phyloP scores from a whole-genome alignment of 768 basidiomycete genomes.

The Russula abietina region DNA sequence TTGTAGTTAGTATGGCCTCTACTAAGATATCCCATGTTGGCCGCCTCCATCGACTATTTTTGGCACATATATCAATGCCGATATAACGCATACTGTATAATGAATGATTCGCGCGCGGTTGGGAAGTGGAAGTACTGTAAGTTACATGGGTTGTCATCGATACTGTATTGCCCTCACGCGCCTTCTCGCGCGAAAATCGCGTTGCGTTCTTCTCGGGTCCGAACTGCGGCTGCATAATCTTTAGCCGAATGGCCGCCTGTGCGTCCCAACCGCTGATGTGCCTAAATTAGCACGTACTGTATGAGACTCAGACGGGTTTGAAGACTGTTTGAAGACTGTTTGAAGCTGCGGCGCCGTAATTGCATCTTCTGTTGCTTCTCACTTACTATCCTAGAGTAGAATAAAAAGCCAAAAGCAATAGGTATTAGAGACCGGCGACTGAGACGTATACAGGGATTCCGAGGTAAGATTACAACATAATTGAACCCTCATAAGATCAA shows the following conservation, averaged over 20 bases:
- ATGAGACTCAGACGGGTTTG: no score
- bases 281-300: neutral
- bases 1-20: no score
- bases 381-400: neutral
- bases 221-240: neutral
- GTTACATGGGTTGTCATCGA: neutral
- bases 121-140: no score
- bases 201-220: neutral
- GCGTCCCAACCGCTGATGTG: neutral
- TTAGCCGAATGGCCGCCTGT: neutral
- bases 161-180: no score
- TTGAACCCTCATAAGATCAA: conserved; percentile 14
- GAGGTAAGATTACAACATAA: neutral
- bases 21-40: neutral
- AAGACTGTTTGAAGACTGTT: neutral
- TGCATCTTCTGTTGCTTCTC: neutral
- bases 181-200: no score
- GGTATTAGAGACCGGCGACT: neutral
- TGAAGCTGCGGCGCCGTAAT: neutral
- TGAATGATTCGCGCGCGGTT: no score
- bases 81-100: no score
- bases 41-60: no score
- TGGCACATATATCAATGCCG: no score
- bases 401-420: neutral
- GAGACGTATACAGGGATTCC: conserved; percentile 3